Percentiles rank a stretch among this genome's conserved stretches.
Conservation (phyloP, 352 stramenopile species). For the Pythium pyrilobum region DNA sequence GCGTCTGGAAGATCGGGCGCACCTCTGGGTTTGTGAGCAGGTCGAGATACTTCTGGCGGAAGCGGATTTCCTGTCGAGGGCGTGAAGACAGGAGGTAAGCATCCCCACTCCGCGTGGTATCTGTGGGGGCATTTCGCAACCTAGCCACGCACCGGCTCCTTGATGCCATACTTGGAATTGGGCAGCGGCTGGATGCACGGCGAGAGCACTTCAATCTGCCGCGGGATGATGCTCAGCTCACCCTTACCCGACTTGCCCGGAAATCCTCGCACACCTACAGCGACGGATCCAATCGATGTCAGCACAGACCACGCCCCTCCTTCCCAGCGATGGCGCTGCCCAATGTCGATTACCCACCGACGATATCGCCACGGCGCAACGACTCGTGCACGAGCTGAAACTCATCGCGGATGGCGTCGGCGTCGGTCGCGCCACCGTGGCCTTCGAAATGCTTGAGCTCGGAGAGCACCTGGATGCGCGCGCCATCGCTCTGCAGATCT, state of each 20-base stretch:
- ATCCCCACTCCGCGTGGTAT: background rate
- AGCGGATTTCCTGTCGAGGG: conserved; percentile 93
- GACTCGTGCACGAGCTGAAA: conserved; percentile 65
- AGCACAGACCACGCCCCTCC: background rate
- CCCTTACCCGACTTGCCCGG: conserved; percentile 79
- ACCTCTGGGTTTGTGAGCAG: conserved; percentile 95
- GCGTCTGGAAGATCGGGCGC: conserved; percentile 91
- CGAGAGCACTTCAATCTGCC: conserved; percentile 90
- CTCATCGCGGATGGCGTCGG: conserved; percentile 33
- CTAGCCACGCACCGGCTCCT: conserved; percentile 52
- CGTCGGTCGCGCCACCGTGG: conserved; percentile 19
- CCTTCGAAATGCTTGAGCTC: conserved; percentile 69
- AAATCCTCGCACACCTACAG: conserved; percentile 53
- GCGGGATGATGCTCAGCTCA: conserved; percentile 79
- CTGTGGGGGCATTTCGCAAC: background rate
- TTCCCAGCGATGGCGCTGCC: background rate
- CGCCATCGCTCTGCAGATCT: conserved; percentile 61
- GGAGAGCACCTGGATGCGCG: conserved; percentile 68
- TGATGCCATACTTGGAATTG: conserved; percentile 94
- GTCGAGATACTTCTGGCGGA: conserved; percentile 98
- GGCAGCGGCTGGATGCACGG: conserved; percentile 91
- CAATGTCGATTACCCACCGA: conserved; percentile 25
- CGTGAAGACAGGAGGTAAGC: background rate
- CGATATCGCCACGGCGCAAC: conserved; percentile 74
- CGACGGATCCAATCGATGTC: background rate